Conservation (phyloP, 768 basidiomycete genomes). For the Lactarius pseudohatsudake region DNA sequence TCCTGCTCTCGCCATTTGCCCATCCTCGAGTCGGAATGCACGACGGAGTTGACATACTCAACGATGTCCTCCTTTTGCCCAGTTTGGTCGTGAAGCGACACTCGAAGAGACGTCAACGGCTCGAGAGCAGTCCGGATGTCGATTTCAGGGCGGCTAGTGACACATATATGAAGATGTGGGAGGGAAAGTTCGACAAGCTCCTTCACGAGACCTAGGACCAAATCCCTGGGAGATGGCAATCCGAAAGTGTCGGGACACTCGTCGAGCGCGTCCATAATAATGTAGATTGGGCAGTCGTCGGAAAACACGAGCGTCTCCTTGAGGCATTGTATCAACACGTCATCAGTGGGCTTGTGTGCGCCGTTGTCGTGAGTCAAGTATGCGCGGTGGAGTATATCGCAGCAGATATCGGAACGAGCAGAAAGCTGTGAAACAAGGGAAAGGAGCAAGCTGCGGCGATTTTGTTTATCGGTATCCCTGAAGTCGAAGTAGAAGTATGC, state of each 20-base stretch:
- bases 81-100: not conserved
- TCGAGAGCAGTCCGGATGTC: not conserved
- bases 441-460: not conserved
- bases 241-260: conserved; percentile 3
- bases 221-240: not conserved
- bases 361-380: not conserved
- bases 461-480: not conserved
- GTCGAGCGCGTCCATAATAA: conserved; percentile 1
- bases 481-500: not conserved
- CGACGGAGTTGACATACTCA: not conserved
- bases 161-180: not conserved
- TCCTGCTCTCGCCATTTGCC: not conserved
- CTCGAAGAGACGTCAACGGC: not conserved
- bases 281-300: not conserved
- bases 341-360: not conserved
- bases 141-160: not conserved
- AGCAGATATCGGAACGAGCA: not conserved
- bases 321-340: not conserved
- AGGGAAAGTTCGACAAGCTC: not conserved
- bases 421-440: not conserved
- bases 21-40: not conserved
- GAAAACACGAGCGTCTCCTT: not conserved
- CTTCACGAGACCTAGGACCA: not conserved
- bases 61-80: not conserved
- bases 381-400: not conserved